Evolutionary conservation across 192 early-diverging fungal species (phyloP).

Genomic region (Jimgerdemannia lactiflua): DNA sequence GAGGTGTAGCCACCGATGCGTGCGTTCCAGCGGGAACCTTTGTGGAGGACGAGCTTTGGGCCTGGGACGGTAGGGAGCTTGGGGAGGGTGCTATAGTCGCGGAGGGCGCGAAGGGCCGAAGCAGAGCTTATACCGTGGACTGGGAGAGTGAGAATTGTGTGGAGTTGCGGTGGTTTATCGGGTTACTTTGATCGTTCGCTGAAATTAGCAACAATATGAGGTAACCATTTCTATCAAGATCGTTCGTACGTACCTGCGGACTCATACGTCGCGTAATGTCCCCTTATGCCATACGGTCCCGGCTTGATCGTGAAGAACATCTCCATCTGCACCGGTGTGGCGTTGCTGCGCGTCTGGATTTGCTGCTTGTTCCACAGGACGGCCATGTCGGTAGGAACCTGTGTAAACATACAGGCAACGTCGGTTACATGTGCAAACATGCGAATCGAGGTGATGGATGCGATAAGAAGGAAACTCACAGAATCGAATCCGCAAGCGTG

Average conservation of each 20-base stretch:
- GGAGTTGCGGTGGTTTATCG: no score
- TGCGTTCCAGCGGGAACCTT: conserved; percentile 41
- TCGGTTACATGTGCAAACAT: background rate
- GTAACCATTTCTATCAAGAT: conserved; percentile 4
- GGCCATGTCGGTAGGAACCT: conserved; percentile 67
- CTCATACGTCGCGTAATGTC: conserved; percentile 64
- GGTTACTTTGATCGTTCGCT: no score
- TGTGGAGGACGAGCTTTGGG: conserved; percentile 40
- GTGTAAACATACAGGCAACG: conserved; percentile 17
- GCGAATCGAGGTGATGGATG: background rate
- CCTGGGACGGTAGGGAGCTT: conserved; percentile 42
- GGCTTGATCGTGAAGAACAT: conserved; percentile 52
- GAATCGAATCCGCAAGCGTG: conserved; percentile 62
- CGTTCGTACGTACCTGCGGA: conserved; percentile 43
- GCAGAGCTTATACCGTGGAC: conserved; percentile 44
- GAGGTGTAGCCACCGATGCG: conserved; percentile 45
- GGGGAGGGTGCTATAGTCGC: conserved; percentile 35
- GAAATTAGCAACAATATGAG: no score
- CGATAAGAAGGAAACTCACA: conserved; percentile 10
- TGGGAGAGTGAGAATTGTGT: conserved; percentile 5
- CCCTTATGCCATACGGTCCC: conserved; percentile 45
- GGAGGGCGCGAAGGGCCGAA: conserved; percentile 39
- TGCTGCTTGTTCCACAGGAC: conserved; percentile 54
- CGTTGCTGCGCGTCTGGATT: conserved; percentile 29
- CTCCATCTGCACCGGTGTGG: conserved; percentile 50